Base-by-base conservation (phyloP, 2,329 filamentous ascomycete genomes). In the Emergomyces pasteurianus region DNA sequence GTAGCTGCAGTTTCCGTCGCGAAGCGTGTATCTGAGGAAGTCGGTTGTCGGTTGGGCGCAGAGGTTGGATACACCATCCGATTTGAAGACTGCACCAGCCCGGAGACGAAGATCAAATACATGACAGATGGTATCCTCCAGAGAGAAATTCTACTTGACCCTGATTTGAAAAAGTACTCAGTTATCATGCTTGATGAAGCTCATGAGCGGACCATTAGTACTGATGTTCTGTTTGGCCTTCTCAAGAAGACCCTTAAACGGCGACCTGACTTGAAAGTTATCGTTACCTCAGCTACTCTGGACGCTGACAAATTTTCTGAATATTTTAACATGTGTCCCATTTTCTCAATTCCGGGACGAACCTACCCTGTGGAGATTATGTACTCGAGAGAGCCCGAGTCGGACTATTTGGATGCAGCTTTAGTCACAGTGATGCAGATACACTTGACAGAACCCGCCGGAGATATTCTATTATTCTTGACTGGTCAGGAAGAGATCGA, bases 61-160 rank as follows among this genome's bases (percentile, higher is more conserved):
- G 92, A 96, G 72, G 92, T 99, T 64, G 94, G 94, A 60, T 99
- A 99, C 73, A 96, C 89, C 8, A 96, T 99, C 71, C 90, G 94
- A 72, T 99, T 99, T 71, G 94, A 99, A 71, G 94, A 99, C 75
- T 89, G 87, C 72, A 96, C 92, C 0, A 89, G 87, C 65, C 85
- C 90, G 1, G 82, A 86, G 21, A 99, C 94, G 1, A 90, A 87
- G 70, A 96, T 99, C 79, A 99, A 99, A 78, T 99, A 99, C 78
- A 96, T 99, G 92, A 99, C 94, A 18, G 94, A 99, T 69, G 94
- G 94, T 74, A 97, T 97, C 89, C 83, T 99, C 72, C 86, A 96
- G 76, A 84, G 94, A 78, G 94, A 99, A 77, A 91, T 96, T 71
- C 81, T 99, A 58, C 82, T 96, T 66, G 94, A 99, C 72, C 89